These are phyloP conservation scores for Wallacemonas sp. DNA, from an alignment of 208 protist genomes.

Conservation along the genomic window DNA sequence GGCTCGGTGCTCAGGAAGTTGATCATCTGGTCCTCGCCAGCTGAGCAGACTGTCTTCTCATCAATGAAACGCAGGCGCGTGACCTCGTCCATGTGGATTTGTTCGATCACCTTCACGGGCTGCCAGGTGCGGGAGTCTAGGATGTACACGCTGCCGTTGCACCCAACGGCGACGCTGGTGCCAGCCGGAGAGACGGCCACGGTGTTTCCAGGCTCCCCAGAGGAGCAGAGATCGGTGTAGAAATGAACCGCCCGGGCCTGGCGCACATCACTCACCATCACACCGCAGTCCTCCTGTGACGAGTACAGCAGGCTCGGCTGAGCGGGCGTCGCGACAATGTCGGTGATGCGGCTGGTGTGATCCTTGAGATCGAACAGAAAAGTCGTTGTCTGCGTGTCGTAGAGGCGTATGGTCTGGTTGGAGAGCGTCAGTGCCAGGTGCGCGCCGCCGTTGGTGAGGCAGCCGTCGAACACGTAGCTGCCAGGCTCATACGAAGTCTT, in stretches of 20 bases:
- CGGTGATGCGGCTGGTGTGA: conserved; percentile 67
- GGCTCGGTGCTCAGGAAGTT: conserved; percentile 64
- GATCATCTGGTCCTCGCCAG: conserved; percentile 89
- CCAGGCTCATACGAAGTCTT: conserved; percentile 54
- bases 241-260: conserved; percentile 53
- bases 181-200: conserved; percentile 55
- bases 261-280: conserved; percentile 76
- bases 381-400: conserved; percentile 52
- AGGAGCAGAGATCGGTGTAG: conserved; percentile 57
- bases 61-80: conserved; percentile 74
- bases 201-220: conserved; percentile 38
- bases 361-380: conserved; percentile 50
- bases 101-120: conserved; percentile 38
- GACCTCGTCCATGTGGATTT: conserved; percentile 84
- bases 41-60: conserved; percentile 65
- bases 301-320: conserved; percentile 62
- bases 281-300: conserved; percentile 75
- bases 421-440: conserved; percentile 61
- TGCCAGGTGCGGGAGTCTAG: conserved; percentile 70
- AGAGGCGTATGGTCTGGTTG: conserved; percentile 59
- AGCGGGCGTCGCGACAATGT: conserved; percentile 46
- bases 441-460: conserved; percentile 49
- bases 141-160: conserved; percentile 58
- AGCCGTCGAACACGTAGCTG: conserved; percentile 75
- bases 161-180: conserved; percentile 42